Base-by-base conservation (phyloP, 495 filamentous ascomycete species). In the Talaromyces wortmannii region DNA sequence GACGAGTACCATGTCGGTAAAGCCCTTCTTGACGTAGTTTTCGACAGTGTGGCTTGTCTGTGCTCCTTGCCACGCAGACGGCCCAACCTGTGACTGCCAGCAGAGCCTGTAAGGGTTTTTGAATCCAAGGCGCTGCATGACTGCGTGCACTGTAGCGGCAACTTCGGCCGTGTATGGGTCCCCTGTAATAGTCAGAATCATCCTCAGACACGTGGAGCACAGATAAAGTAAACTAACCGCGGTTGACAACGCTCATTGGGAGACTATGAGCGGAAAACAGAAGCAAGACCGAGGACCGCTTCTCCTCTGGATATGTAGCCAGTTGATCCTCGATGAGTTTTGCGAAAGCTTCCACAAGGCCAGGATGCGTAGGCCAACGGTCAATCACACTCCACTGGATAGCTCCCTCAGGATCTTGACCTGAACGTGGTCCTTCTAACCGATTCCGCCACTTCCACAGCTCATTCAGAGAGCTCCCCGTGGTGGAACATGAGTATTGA, bases 371-470 rank as follows among this genome's bases (percentile, higher is more conserved):
- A 5, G 94, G 94, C 95, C 95, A 99, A 52, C 95, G 83, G 68
- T 98, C 95, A 67, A 98, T 97, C 57, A 97, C 95, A 67, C 91
- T 96, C 95, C 95, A 99, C 57, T 86, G 75, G 57, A 99, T 95
- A 1, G 83, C 66, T 2, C 92, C 94, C 7, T 75, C 67, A 0
- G 72, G 58, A 40, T 82, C 75, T 18, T 70, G 67, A 56, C 73
- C 73, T 30, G 68, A 67, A 45, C 77, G 74, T 70, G 88, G 89
- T 6, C 88, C 88, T 74, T 99, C 95, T 56, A 97, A 69, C 57
- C 91, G 82, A 61, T 87, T 88, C 55, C 91, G 78, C 89, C 91
- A 95, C 70, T 92, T 95, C 95, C 95, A 99, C 44, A 99, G 67
- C 73, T 99, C 95, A 63, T 97, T 99, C 52, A 99, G 68, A 47